phyloP scores from a whole-genome alignment of 345 rosid genomes.

The Angophora floribunda region DNA sequence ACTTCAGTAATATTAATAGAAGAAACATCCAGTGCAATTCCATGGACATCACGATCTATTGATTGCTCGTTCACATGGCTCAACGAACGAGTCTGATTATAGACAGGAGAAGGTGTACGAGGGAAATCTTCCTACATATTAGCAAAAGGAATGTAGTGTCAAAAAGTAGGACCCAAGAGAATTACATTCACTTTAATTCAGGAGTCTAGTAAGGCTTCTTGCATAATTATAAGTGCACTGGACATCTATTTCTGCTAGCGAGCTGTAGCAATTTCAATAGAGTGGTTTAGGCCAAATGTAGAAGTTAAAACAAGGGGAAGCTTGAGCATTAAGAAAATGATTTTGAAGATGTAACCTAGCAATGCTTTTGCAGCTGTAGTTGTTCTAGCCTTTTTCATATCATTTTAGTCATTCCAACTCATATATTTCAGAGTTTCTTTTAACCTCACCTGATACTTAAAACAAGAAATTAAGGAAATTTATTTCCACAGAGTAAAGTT shows the following conservation, averaged over 20 bases:
- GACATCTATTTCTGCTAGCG: not conserved
- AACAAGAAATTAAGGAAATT: not conserved
- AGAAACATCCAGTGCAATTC: slow-evolving; percentile 34
- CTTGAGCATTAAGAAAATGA: not conserved
- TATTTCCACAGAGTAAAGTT: not conserved
- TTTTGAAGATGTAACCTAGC: not conserved
- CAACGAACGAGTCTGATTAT: slow-evolving; percentile 64
- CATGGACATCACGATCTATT: slow-evolving; percentile 34
- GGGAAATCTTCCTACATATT: slow-evolving; percentile 54
- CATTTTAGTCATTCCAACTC: not conserved
- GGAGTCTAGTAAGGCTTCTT: not conserved
- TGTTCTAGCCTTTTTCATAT: not conserved
- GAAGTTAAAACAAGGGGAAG: not conserved
- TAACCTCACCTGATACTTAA: not conserved
- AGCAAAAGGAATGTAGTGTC: slow-evolving; percentile 1
- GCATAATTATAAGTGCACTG: not conserved
- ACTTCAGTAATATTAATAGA: slow-evolving; percentile 35
- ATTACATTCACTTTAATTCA: not conserved
- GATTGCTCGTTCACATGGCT: slow-evolving; percentile 49
- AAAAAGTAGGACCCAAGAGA: not conserved
- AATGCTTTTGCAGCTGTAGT: not conserved
- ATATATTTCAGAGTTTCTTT: not conserved
- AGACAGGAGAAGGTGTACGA: slow-evolving; percentile 71
- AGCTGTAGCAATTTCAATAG: not conserved
- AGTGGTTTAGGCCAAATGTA: not conserved